Percentiles rank a stretch among this genome's conserved stretches.
phyloP scores from a whole-genome alignment of 176 grass and related monocot genomes.

The Eremochloa ophiuroides region DNA sequence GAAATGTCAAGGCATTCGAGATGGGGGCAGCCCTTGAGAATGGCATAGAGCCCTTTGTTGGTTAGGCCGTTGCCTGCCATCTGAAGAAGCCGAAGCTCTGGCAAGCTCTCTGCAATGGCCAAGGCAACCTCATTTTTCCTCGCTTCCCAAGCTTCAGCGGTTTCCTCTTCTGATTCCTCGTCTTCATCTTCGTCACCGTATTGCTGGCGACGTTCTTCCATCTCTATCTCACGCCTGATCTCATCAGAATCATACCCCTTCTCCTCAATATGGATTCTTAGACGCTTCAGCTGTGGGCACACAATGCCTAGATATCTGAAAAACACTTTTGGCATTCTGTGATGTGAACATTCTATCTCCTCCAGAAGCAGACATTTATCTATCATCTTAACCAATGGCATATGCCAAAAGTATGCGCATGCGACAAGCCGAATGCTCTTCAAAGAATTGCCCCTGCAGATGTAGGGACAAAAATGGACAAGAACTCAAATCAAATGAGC shows the following conservation, averaged over 20 bases:
- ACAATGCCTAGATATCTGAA: constrained; percentile 8
- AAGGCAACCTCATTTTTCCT: constrained; percentile 37
- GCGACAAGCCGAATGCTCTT: constrained; percentile 39
- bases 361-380: constrained; percentile 32
- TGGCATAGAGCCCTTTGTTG: constrained; percentile 13
- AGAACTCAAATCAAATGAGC: background rate
- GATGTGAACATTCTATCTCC: constrained; percentile 34
- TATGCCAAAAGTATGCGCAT: background rate
- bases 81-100: constrained; percentile 33
- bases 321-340: background rate
- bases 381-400: background rate
- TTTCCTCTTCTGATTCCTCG: background rate
- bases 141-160: background rate
- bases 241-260: background rate
- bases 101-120: constrained; percentile 35
- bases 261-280: constrained; percentile 14
- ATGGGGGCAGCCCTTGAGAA: background rate
- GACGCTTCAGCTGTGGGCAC: constrained; percentile 27
- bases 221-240: background rate
- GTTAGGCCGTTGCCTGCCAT: background rate
- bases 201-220: background rate
- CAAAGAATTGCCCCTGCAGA: constrained; percentile 29
- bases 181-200: background rate
- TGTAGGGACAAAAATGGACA: background rate
- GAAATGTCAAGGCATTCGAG: background rate